Conservation (phyloP, 108 stramenopile genomes). For the Cylindrotheca closterium region DNA sequence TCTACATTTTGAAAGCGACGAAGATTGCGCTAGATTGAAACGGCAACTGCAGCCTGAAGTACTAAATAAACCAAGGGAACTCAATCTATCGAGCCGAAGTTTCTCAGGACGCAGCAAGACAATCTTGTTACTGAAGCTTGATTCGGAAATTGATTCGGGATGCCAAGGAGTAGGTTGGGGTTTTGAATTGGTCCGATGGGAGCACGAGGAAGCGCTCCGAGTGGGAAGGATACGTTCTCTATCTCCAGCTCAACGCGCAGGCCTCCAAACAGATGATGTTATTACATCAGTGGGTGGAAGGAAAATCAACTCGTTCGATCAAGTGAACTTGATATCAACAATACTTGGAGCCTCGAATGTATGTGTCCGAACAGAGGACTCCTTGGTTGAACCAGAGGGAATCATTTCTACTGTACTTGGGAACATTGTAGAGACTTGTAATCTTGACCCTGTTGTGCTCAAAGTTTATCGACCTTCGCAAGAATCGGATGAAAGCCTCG, state of each 20-base stretch:
- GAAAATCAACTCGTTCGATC: neutral
- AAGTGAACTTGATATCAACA: slow-evolving; percentile 5
- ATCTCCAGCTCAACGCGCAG: slow-evolving; percentile 27
- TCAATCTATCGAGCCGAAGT: neutral
- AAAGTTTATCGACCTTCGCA: neutral
- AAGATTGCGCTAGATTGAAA: neutral
- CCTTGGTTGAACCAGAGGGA: neutral
- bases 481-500: neutral
- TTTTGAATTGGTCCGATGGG: slow-evolving; percentile 38
- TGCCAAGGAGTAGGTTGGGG: slow-evolving; percentile 32
- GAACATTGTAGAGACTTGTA: neutral
- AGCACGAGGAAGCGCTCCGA: slow-evolving; percentile 13
- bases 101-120: neutral
- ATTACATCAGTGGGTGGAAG: slow-evolving; percentile 20
- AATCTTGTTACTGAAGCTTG: slow-evolving; percentile 2
- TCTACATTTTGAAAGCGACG: slow-evolving; percentile 6
- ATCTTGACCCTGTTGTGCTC: neutral
- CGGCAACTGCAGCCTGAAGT: slow-evolving; percentile 1
- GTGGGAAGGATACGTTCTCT: slow-evolving; percentile 26
- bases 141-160: neutral
- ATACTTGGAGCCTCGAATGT: slow-evolving; percentile 19
- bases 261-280: slow-evolving; percentile 29
- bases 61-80: neutral
- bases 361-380: neutral
- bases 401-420: neutral